Percentiles rank a stretch among this genome's conserved stretches.
These are phyloP conservation scores for Wickerhamomyces rabaulensis DNA, from an alignment of 805 yeast species.

Conservation along the genomic window DNA sequence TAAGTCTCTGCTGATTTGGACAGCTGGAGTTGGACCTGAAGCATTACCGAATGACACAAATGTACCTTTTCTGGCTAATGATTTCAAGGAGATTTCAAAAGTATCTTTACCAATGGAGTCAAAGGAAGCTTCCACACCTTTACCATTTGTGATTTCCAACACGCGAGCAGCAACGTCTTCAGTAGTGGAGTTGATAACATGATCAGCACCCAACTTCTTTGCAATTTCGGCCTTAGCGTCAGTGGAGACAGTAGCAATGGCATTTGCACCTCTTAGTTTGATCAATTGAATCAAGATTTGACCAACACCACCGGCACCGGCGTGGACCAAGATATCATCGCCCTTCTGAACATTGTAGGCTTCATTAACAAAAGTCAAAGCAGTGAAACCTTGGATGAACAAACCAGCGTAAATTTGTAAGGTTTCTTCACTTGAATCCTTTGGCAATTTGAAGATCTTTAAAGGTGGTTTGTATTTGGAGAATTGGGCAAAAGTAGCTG, in stretches of 20 bases:
- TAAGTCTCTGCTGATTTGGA: slow-evolving; percentile 40
- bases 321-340: slow-evolving; percentile 74
- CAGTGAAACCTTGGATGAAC: slow-evolving; percentile 73
- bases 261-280: slow-evolving; percentile 62
- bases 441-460: slow-evolving; percentile 44
- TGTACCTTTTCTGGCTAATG: slow-evolving; percentile 67
- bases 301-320: slow-evolving; percentile 97
- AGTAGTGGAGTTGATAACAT: slow-evolving; percentile 46
- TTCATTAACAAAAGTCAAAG: slow-evolving; percentile 62
- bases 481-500: slow-evolving; percentile 68
- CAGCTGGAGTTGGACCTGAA: slow-evolving; percentile 75
- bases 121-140: slow-evolving; percentile 64
- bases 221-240: slow-evolving; percentile 66
- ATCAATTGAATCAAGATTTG: slow-evolving; percentile 62
- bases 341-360: slow-evolving; percentile 63
- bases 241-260: slow-evolving; percentile 80
- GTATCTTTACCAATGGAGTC: slow-evolving; percentile 81
- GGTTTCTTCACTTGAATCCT: slow-evolving; percentile 39
- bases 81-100: slow-evolving; percentile 54
- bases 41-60: slow-evolving; percentile 80
- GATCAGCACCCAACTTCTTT: slow-evolving; percentile 72
- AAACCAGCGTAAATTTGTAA: slow-evolving; percentile 55
- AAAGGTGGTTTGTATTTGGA: slow-evolving; percentile 39
- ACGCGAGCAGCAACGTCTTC: slow-evolving; percentile 56
- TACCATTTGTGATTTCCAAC: slow-evolving; percentile 52